These are phyloP conservation scores for Pythium guiyangense DNA, from an alignment of 352 stramenopile species.

Conservation along the genomic window DNA sequence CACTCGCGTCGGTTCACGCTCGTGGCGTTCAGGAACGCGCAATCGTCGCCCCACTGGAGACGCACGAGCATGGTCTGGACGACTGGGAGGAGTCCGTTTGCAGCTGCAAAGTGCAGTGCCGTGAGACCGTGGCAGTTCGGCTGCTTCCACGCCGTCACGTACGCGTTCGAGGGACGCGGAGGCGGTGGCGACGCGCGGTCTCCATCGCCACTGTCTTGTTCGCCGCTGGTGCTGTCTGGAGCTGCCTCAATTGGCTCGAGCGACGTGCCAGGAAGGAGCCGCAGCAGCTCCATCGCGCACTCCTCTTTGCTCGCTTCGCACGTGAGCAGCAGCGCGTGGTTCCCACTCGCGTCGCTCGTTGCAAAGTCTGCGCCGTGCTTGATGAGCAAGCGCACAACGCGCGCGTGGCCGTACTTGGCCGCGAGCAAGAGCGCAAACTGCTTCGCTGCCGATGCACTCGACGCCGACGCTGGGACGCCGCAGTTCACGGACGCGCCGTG, in stretches of 20 bases:
- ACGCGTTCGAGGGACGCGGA: constrained; percentile 1
- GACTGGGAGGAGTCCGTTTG: constrained; percentile 31
- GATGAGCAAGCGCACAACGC: constrained; percentile 76
- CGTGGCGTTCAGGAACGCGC: constrained; percentile 37
- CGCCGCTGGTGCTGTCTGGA: background rate
- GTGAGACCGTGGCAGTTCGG: constrained; percentile 53
- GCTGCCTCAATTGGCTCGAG: background rate
- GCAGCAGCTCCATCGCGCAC: constrained; percentile 42
- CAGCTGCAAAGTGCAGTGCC: constrained; percentile 51
- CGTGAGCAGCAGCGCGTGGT: constrained; percentile 52
- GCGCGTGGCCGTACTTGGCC: constrained; percentile 88
- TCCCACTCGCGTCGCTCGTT: constrained; percentile 36
- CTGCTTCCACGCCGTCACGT: constrained; percentile 29
- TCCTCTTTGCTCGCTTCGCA: constrained; percentile 50
- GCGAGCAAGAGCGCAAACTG: constrained; percentile 87
- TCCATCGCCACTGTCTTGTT: background rate
- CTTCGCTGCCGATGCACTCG: constrained; percentile 10
- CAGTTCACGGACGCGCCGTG: constrained; percentile 21
- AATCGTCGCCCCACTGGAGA: constrained; percentile 27
- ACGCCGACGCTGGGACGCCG: constrained; percentile 10
- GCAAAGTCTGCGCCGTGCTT: constrained; percentile 28
- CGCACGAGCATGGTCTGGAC: constrained; percentile 29
- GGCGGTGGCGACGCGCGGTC: background rate
- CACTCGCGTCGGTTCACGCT: constrained; percentile 44
- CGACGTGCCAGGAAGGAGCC: background rate